These are phyloP conservation scores for Teunomyces panamensis DNA, from an alignment of 805 yeast genomes.

Conservation along the genomic window DNA sequence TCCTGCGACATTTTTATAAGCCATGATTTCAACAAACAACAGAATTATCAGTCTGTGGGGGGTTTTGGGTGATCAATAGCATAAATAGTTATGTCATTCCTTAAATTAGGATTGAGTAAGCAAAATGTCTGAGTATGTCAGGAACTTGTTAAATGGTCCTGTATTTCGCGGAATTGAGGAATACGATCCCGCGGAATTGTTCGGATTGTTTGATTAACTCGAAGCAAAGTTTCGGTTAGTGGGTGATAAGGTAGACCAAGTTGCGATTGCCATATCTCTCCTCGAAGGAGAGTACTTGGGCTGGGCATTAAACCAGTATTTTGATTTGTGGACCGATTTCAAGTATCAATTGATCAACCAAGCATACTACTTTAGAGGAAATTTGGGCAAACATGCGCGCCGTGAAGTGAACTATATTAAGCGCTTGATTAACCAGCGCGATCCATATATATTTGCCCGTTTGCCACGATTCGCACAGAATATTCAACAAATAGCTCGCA, in stretches of 20 bases:
- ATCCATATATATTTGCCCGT: neutral
- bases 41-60: too few species aligned
- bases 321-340: constrained; percentile 1
- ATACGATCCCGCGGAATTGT: neutral
- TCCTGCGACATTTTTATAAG: too few species aligned
- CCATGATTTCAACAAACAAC: too few species aligned
- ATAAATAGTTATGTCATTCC: too few species aligned
- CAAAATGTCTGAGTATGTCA: neutral
- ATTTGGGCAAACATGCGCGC: neutral
- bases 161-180: neutral
- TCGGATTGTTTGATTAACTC: neutral
- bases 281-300: neutral
- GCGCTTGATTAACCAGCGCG: neutral
- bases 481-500: neutral
- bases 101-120: neutral
- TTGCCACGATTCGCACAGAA: neutral
- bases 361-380: neutral
- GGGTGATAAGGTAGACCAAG: neutral
- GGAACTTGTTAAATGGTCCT: too few species aligned
- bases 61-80: too few species aligned
- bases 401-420: neutral
- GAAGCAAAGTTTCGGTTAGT: neutral
- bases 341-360: constrained; percentile 1
- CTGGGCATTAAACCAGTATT: neutral
- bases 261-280: neutral